A percentile compares a stretch with the other conserved stretches of the same genome.
phyloP scores from a whole-genome alignment of 208 protist genomes.

The Wallacemonas sp. region DNA sequence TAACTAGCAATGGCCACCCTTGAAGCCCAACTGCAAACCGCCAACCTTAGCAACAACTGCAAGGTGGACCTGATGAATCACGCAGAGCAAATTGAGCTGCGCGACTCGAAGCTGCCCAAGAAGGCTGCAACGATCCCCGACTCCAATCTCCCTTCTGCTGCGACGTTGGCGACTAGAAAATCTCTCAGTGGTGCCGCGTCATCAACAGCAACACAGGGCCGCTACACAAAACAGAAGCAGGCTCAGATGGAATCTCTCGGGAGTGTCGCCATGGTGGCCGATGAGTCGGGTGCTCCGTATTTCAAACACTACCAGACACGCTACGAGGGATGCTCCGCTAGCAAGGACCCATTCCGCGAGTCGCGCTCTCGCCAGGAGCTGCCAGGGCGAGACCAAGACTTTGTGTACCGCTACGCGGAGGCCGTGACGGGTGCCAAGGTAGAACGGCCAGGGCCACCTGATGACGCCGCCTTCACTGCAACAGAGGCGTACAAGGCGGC shows the following conservation, averaged over 20 bases:
- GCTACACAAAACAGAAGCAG: conserved; percentile 24
- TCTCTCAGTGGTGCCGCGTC: conserved; percentile 16
- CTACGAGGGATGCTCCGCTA: conserved; percentile 28
- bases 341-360: conserved; percentile 55
- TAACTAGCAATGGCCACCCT: conserved; percentile 54
- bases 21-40: conserved; percentile 53
- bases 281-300: conserved; percentile 28
- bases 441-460: conserved; percentile 29
- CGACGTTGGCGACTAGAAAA: conserved; percentile 37
- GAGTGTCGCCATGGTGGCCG: not conserved
- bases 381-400: conserved; percentile 69
- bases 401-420: conserved; percentile 82
- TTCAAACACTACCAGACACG: conserved; percentile 58
- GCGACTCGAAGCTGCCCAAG: conserved; percentile 57
- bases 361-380: conserved; percentile 49
- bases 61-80: conserved; percentile 70
- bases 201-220: conserved; percentile 7
- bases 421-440: conserved; percentile 39
- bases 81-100: conserved; percentile 58
- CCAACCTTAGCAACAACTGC: conserved; percentile 64
- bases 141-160: conserved; percentile 46
- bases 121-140: conserved; percentile 41
- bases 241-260: conserved; percentile 29
- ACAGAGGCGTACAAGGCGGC: conserved; percentile 71
- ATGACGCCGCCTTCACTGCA: conserved; percentile 37